phyloP scores from a whole-genome alignment of 202 grass and related monocot species.

The Bolboschoenoplectus hybrid region DNA sequence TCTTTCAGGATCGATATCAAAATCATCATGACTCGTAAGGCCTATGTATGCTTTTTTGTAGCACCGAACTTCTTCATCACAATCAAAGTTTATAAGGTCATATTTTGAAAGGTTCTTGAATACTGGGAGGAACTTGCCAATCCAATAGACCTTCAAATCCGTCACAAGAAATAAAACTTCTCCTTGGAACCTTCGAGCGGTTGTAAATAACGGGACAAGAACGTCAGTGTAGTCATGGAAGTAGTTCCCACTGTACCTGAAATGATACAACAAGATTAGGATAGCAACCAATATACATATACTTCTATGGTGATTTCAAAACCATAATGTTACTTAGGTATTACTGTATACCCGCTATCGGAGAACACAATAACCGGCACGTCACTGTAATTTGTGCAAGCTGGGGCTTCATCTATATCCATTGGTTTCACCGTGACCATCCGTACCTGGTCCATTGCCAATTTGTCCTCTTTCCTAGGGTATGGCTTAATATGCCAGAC shows the following conservation, averaged over 20 bases:
- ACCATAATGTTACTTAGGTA: not conserved
- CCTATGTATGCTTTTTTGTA: constrained; percentile 60
- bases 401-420: not conserved
- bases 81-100: constrained; percentile 63
- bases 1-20: constrained; percentile 68
- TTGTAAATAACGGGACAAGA: constrained; percentile 75
- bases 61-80: constrained; percentile 62
- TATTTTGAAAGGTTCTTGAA: constrained; percentile 62
- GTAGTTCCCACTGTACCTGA: constrained; percentile 82
- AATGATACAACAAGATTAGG: constrained; percentile 20
- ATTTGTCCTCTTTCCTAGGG: constrained; percentile 71
- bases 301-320: constrained; percentile 1
- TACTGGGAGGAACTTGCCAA: constrained; percentile 68
- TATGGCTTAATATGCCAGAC: constrained; percentile 71
- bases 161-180: constrained; percentile 68
- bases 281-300: not conserved
- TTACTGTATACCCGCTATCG: constrained; percentile 58
- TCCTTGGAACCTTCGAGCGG: constrained; percentile 54
- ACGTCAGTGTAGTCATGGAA: constrained; percentile 96
- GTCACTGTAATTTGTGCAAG: constrained; percentile 49
- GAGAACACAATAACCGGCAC: constrained; percentile 84
- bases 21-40: constrained; percentile 59
- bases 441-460: constrained; percentile 48
- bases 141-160: constrained; percentile 60
- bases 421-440: constrained; percentile 50